A percentile compares a stretch with the other conserved stretches of the same genome.
phyloP scores from a whole-genome alignment of 106 monocot genomes.

The Iris macrosiphon region DNA sequence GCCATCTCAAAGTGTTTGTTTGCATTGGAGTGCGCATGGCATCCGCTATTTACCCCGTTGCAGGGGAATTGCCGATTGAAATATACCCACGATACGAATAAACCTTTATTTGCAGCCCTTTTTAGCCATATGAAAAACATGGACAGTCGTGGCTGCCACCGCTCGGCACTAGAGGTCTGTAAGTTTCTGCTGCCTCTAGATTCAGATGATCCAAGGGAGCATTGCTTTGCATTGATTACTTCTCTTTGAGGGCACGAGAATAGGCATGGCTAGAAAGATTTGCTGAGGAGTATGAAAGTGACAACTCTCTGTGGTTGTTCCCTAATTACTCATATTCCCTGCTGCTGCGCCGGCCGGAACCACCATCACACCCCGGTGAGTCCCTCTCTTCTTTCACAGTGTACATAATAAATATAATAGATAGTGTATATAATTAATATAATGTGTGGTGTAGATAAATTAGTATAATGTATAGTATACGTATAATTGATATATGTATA shows the following conservation, averaged over 20 bases:
- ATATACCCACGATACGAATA: slow-evolving; percentile 75
- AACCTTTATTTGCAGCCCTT: slow-evolving; percentile 82
- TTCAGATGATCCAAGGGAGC: slow-evolving; percentile 88
- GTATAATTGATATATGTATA: too few species aligned
- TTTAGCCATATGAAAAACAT: slow-evolving; percentile 88
- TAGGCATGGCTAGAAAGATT: slow-evolving; percentile 88
- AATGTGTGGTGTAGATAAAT: too few species aligned
- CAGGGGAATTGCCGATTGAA: slow-evolving; percentile 64
- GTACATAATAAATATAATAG: too few species aligned
- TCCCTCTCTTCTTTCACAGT: too few species aligned
- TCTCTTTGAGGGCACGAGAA: slow-evolving; percentile 79
- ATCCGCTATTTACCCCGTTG: slow-evolving; percentile 66
- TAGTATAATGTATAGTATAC: too few species aligned
- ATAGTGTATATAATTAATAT: too few species aligned
- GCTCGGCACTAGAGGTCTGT: slow-evolving; percentile 94
- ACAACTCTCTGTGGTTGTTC: slow-evolving; percentile 87
- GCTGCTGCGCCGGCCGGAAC: too few species aligned
- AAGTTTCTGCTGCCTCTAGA: slow-evolving; percentile 83
- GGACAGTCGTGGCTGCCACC: slow-evolving; percentile 92
- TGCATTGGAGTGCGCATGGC: slow-evolving; percentile 95
- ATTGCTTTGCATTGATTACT: slow-evolving; percentile 92
- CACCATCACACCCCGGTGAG: too few species aligned
- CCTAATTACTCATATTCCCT: slow-evolving; percentile 89
- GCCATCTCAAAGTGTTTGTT: slow-evolving; percentile 76
- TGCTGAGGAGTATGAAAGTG: slow-evolving; percentile 53